Percentiles rank a stretch among this genome's conserved stretches.
phyloP scores from a whole-genome alignment of 2,329 filamentous ascomycete species.

The Xylaria sp. region DNA sequence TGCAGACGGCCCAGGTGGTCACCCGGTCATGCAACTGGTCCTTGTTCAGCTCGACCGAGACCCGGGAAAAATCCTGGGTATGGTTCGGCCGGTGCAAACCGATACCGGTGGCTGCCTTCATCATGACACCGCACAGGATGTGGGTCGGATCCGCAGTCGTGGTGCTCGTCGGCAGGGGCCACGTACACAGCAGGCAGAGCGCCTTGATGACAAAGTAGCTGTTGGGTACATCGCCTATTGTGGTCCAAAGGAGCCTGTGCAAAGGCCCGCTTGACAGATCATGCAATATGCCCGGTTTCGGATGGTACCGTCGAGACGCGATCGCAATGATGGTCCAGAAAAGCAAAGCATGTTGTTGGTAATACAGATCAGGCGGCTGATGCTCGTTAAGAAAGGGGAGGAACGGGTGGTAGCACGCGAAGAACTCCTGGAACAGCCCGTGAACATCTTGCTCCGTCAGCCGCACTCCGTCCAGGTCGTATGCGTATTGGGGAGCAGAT shows the following conservation, averaged over 20 bases:
- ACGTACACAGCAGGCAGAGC: conserved; percentile 76
- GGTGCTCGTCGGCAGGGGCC: conserved; percentile 81
- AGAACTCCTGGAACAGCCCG: conserved; percentile 74
- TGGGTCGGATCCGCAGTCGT: conserved; percentile 81
- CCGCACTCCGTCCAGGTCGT: conserved; percentile 65
- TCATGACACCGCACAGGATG: conserved; percentile 81
- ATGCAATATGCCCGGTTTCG: conserved; percentile 65
- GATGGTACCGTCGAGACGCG: conserved; percentile 70
- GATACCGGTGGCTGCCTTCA: conserved; percentile 84
- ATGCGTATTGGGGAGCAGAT: conserved; percentile 56
- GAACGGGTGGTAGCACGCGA: conserved; percentile 75
- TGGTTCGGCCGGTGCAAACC: conserved; percentile 80
- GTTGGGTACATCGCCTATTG: conserved; percentile 75
- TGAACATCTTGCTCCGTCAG: conserved; percentile 65
- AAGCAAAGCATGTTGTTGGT: conserved; percentile 75
- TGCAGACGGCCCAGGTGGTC: conserved; percentile 82
- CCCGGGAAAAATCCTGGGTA: conserved; percentile 80
- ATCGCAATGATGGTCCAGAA: conserved; percentile 85
- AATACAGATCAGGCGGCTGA: conserved; percentile 72
- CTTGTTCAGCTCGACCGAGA: conserved; percentile 73
- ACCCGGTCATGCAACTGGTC: conserved; percentile 80
- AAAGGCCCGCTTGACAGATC: conserved; percentile 67
- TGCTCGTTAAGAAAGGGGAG: conserved; percentile 72
- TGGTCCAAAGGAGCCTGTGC: conserved; percentile 74
- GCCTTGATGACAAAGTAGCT: conserved; percentile 83